phyloP scores from a whole-genome alignment of 805 yeast species.

The Ogataea dorogensis region DNA sequence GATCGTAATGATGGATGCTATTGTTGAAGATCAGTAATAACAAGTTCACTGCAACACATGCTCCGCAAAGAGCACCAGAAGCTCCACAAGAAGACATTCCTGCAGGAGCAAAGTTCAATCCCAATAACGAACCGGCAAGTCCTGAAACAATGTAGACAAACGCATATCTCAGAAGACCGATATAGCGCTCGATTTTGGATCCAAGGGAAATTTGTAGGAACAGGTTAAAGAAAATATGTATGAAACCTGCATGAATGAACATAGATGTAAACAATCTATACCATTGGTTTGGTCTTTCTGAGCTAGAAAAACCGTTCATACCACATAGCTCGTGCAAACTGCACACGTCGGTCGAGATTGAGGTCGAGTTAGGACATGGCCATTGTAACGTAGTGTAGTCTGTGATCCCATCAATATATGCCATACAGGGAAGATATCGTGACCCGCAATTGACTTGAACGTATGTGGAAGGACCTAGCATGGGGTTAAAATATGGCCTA shows the following conservation, averaged over 20 bases:
- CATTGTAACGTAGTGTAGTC: constrained; percentile 43
- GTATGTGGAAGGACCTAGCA: constrained; percentile 74
- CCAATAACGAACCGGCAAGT: constrained; percentile 63
- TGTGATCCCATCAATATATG: constrained; percentile 47
- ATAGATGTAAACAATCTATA: constrained; percentile 69
- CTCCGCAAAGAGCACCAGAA: constrained; percentile 68
- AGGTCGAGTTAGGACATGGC: constrained; percentile 72
- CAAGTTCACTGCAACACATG: constrained; percentile 57
- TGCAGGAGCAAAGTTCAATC: constrained; percentile 65
- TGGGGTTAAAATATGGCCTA: constrained; percentile 71
- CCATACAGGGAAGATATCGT: constrained; percentile 71
- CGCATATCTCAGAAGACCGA: constrained; percentile 54
- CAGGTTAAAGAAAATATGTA: constrained; percentile 65
- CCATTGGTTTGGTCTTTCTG: constrained; percentile 57
- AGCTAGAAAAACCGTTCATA: constrained; percentile 43
- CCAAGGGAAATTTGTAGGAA: constrained; percentile 63
- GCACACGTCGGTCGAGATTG: constrained; percentile 54
- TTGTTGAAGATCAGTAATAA: constrained; percentile 54
- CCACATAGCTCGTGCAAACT: constrained; percentile 60
- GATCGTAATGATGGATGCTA: constrained; percentile 39
- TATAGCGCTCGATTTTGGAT: constrained; percentile 50
- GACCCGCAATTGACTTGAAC: constrained; percentile 69
- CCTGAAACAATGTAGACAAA: constrained; percentile 61
- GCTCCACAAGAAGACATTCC: constrained; percentile 72
- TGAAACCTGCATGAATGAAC: constrained; percentile 70